Base-by-base conservation (phyloP, 192 early-diverging fungal genomes). In the Geranomyces variabilis region DNA sequence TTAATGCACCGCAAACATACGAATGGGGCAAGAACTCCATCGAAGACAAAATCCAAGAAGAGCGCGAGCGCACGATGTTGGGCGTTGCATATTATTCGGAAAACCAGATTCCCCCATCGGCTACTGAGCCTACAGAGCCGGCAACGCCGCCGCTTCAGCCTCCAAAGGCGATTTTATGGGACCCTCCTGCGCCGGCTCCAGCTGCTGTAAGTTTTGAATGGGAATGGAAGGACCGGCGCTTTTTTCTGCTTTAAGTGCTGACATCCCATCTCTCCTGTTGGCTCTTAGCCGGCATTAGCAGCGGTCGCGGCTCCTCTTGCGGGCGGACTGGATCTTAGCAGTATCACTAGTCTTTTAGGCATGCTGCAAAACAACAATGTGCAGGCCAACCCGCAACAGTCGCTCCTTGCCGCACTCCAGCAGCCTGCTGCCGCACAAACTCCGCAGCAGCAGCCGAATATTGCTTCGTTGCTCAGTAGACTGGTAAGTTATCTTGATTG, bases 21-120 rank as follows among this genome's bases (percentile, higher is more conserved):
- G 70, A 72, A 29, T 72, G 70, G 70, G 70, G 60, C 24, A 62
- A 64, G 9, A 41, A 77, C 12, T 74, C 64, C 19, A 59, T 29
- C 17, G 74, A 75, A 63, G 46, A 22, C 2, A 21, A 29, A n/a
- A 26, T 41, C 9, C 74, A 75, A 46, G 63, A 58, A 10, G 67
- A 67, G 21, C 67, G 67, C 12, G 74, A 55, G 26, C 66, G 74
- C 22, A 58, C 55, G 15, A 19, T 53, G 12, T 33, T 75, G 26
- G 57, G 56, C 24, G 60, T 36, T n/a, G 63, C 33, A 12, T 75
- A 75, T 58, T 53, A 24, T 26, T 45, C 66, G 41, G 60, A 75
- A 4, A 43, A 44, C n/a, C 60, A 67, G 34, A 75, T 75, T 51
- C 74, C 74, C 21, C 55, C 62, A 17, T 49, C 57, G 22, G 57